phyloP scores from a whole-genome alignment of 1,139 yeast species.

The Suhomyces maxii region DNA sequence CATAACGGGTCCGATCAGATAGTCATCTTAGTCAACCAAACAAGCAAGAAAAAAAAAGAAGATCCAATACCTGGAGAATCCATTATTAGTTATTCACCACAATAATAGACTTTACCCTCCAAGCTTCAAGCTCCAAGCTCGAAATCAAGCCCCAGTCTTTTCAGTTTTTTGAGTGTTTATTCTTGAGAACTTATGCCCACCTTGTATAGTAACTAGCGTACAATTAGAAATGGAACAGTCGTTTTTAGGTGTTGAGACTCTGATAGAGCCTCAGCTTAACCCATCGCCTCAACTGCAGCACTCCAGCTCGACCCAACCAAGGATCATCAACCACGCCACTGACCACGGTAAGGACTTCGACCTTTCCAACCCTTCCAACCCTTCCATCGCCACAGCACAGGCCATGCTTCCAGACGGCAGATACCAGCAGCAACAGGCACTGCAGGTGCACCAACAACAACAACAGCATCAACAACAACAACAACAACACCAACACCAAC shows the following conservation, averaged over 20 bases:
- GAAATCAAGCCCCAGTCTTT: no score
- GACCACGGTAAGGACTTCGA: constrained; percentile 13
- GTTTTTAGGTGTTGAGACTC: constrained; percentile 32
- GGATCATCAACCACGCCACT: constrained; percentile 3
- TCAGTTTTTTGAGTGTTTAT: no score
- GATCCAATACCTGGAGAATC: no score
- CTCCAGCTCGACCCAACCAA: constrained; percentile 7
- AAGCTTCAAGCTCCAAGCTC: no score
- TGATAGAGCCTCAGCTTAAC: constrained; percentile 24
- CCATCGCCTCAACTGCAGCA: constrained; percentile 13
- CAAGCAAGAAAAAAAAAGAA: no score
- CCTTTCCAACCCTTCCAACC: constrained; percentile 20
- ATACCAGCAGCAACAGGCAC: constrained; percentile 10
- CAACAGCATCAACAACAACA: constrained; percentile 6
- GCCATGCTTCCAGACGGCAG: constrained; percentile 16
- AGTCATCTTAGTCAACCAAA: not conserved
- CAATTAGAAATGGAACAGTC: constrained; percentile 33
- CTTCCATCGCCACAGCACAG: constrained; percentile 22
- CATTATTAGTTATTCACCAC: no score
- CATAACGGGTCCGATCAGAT: not conserved
- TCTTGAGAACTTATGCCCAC: not conserved
- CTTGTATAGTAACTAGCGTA: not conserved
- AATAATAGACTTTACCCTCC: no score
- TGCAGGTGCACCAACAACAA: no score
- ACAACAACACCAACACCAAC: constrained; percentile 11